Evolutionary conservation across 2,329 filamentous ascomycete genomes (phyloP), one percentile per base, ranked within the genome.

Genomic region (Aspergillus glaucus): DNA sequence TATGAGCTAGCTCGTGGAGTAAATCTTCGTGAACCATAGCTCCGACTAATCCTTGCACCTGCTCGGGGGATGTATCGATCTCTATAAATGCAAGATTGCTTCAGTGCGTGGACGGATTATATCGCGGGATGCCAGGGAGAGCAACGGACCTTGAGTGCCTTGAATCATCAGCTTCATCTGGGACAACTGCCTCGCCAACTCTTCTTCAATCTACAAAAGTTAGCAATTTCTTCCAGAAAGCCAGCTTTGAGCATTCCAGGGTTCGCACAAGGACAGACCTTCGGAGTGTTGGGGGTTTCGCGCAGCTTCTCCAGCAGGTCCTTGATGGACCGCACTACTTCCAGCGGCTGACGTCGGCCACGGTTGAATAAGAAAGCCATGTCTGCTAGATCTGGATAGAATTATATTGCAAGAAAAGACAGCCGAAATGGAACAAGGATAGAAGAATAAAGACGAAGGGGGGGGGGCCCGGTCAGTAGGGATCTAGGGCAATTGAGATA

Each of bases 141-240:
- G 6, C 17, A 48, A 53, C 59, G 22, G 50, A 94, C 90, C 90
- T 71, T 88, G 88, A 52, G 90, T 95, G 57, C 92, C 93, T 76
- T 97, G 92, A 12, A 98, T 81, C 51, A 93, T 83, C 55, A 90
- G 75, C 70, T 97, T 97, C 85, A 97, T 95, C 68, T 95, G 88
- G 46, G 80, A 79, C 55, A 98, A 79, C 58, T 91, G 85, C 65
- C 89, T 88, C 44, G 88, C 86, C 54, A 95, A 78, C 64, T 96
- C 91, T 65, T 97, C 92, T 61, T 83, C 81, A 53, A 85, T 80
- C 90, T 95, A 61, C 47, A 66, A 56, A 55, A 34, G 37, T 53
- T 22, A 53, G 50, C 22, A 46, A 45, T 26, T 39, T 52, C 50
- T 44, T 59, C 53, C 49, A 21, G 10, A 19, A 14, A 44, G 56